Evolutionary conservation across 2,329 filamentous ascomycete species (phyloP).

Genomic region (Pyrenochaeta sp.): DNA sequence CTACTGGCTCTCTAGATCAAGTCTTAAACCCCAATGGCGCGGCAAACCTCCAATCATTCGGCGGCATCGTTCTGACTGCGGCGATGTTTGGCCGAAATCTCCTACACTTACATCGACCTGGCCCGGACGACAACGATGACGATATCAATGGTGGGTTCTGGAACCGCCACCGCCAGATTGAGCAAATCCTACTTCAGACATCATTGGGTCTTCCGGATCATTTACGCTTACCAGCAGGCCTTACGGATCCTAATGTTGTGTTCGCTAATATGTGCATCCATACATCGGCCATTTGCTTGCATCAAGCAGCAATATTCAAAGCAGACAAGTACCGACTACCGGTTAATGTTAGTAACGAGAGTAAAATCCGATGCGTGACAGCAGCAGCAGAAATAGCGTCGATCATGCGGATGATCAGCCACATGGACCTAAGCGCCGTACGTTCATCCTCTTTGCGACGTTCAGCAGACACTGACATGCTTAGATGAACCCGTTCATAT

Average conservation of each 20-base stretch:
- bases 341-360: constrained; percentile 80
- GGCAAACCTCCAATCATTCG: constrained; percentile 77
- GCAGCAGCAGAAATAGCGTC: constrained; percentile 92
- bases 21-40: constrained; percentile 76
- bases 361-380: constrained; percentile 90
- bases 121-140: constrained; percentile 79
- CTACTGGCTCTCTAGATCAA: constrained; percentile 74
- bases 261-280: constrained; percentile 98
- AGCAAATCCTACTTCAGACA: constrained; percentile 89
- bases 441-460: constrained; percentile 47
- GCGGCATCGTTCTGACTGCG: constrained; percentile 83
- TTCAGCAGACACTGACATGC: constrained; percentile 23
- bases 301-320: constrained; percentile 98
- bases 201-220: constrained; percentile 81
- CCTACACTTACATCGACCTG: constrained; percentile 87
- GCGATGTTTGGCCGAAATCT: constrained; percentile 91
- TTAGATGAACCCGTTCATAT: constrained; percentile 94
- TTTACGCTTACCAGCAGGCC: constrained; percentile 78
- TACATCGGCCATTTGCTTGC: constrained; percentile 95
- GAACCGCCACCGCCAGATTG: constrained; percentile 89
- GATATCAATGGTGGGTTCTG: constrained; percentile 95
- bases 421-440: constrained; percentile 84
- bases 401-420: constrained; percentile 94
- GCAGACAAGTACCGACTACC: constrained; percentile 87
- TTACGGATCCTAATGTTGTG: constrained; percentile 83